These are phyloP conservation scores for Melastoma malabathricum DNA, from an alignment of 345 rosid genomes.

Conservation along the genomic window DNA sequence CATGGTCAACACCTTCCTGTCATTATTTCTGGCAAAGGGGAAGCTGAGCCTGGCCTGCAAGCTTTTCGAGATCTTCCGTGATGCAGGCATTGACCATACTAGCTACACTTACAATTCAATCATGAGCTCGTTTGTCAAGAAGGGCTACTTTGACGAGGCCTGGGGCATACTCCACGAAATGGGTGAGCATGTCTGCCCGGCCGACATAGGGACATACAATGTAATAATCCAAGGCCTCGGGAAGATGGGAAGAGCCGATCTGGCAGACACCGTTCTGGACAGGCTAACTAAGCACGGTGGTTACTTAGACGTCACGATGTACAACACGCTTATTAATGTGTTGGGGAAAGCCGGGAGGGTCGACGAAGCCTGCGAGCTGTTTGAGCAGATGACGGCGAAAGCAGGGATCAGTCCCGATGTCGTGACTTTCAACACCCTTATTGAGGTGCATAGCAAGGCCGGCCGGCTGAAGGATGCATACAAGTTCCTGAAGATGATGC, in stretches of 20 bases:
- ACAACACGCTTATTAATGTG: slow-evolving; percentile 74
- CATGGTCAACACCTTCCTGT: slow-evolving; percentile 77
- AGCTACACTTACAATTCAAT: slow-evolving; percentile 71
- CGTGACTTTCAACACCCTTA: slow-evolving; percentile 71
- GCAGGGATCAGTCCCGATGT: slow-evolving; percentile 68
- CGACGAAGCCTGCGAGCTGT: slow-evolving; percentile 54
- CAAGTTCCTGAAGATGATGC: slow-evolving; percentile 55
- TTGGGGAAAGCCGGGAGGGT: slow-evolving; percentile 72
- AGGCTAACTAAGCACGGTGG: slow-evolving; percentile 70
- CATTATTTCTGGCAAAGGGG: slow-evolving; percentile 73
- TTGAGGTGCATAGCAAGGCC: slow-evolving; percentile 75
- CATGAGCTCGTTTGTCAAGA: slow-evolving; percentile 83
- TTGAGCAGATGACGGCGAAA: slow-evolving; percentile 53
- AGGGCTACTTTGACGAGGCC: slow-evolving; percentile 63
- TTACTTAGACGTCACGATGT: slow-evolving; percentile 74
- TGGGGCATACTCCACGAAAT: slow-evolving; percentile 56
- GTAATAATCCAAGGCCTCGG: slow-evolving; percentile 77
- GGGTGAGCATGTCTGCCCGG: slow-evolving; percentile 49
- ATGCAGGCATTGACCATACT: slow-evolving; percentile 43
- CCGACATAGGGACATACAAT: slow-evolving; percentile 76
- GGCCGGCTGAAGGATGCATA: slow-evolving; percentile 69
- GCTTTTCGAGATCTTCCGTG: slow-evolving; percentile 66
- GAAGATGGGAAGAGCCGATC: slow-evolving; percentile 77
- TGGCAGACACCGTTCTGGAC: slow-evolving; percentile 60
- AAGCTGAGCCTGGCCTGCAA: slow-evolving; percentile 84